Percentiles rank a stretch among this genome's conserved stretches.
phyloP scores from a whole-genome alignment of 2,329 filamentous ascomycete species.

The Bipolaris bicolor region DNA sequence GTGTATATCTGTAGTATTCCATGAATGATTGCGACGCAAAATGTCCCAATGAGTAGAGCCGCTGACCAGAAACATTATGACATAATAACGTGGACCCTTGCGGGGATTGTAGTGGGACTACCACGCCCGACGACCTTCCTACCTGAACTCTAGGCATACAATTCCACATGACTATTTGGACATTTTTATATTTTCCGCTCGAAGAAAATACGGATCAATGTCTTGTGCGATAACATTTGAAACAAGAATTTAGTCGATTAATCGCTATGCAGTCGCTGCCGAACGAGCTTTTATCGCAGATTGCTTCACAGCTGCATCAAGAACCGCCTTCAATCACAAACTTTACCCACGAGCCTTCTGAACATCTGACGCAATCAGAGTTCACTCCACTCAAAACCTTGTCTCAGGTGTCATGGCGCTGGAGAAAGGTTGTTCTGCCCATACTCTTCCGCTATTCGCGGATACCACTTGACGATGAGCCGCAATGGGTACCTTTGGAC shows the following conservation, averaged over 20 bases:
- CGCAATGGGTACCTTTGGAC: conserved; percentile 45
- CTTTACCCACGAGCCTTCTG: conserved; percentile 42
- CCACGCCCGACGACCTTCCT: background rate
- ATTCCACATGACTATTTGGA: background rate
- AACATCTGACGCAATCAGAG: conserved; percentile 31
- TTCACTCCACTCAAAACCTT: conserved; percentile 37
- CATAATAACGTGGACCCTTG: background rate
- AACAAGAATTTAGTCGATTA: background rate
- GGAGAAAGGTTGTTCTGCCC: conserved; percentile 41
- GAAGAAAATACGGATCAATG: background rate
- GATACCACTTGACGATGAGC: conserved; percentile 34
- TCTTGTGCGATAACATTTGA: background rate
- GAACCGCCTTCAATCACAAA: conserved; percentile 41
- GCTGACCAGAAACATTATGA: background rate
- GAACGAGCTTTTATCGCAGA: conserved; percentile 46
- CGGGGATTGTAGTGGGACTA: background rate
- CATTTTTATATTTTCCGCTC: background rate
- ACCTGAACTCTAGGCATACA: background rate
- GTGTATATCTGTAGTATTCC: background rate
- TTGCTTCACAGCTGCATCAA: conserved; percentile 39
- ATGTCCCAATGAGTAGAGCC: background rate
- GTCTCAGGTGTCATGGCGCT: conserved; percentile 42
- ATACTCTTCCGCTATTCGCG: conserved; percentile 41
- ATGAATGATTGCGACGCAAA: background rate
- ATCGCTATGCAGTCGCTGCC: conserved; percentile 38